Conservation (phyloP, 495 filamentous ascomycete species). For the Schizothecium vesticola region DNA sequence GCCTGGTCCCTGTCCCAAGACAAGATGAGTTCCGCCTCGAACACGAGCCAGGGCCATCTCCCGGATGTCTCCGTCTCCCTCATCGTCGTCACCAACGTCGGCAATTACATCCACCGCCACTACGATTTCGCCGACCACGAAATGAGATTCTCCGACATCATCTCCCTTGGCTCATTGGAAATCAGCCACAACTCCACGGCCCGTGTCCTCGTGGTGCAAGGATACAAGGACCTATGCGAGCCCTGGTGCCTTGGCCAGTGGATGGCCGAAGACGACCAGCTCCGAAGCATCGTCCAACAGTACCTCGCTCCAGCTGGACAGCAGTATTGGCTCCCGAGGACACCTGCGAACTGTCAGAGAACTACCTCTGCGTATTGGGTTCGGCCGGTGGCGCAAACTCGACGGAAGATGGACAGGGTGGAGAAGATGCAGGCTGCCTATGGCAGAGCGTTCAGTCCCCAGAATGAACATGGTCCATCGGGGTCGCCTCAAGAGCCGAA, state of each 20-base stretch:
- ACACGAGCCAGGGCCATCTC: background rate
- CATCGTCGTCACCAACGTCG: background rate
- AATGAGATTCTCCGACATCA: too few species aligned
- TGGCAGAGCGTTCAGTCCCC: too few species aligned
- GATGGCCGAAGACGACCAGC: background rate
- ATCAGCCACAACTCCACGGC: too few species aligned
- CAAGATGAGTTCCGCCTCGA: background rate
- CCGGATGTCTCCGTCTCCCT: background rate
- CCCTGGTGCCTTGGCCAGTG: background rate
- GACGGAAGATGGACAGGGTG: background rate
- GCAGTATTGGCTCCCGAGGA: background rate
- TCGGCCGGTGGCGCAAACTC: background rate
- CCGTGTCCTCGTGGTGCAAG: background rate
- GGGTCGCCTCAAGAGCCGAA: background rate
- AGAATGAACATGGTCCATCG: too few species aligned
- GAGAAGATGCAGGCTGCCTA: background rate
- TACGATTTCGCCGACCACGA: too few species aligned
- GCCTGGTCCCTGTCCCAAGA: background rate
- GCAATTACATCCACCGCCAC: too few species aligned
- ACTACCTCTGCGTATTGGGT: background rate
- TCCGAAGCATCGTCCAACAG: background rate
- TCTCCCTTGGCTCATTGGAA: too few species aligned
- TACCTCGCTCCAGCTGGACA: background rate
- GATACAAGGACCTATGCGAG: background rate
- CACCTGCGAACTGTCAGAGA: background rate